These are phyloP conservation scores for Lodderomyces orthopsilosis DNA, from an alignment of 1,139 yeast genomes.

Conservation along the genomic window DNA sequence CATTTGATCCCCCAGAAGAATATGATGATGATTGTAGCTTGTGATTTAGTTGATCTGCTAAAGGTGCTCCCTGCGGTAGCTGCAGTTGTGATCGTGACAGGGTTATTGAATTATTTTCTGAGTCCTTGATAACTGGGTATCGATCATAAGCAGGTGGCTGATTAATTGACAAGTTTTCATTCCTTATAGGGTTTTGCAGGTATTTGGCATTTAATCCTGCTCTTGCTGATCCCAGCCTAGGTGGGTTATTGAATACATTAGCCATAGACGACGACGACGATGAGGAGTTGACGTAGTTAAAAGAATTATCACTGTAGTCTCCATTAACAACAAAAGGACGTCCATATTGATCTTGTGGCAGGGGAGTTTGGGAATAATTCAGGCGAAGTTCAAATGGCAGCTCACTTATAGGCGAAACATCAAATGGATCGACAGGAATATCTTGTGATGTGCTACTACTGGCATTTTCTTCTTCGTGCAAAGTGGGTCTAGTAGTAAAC, in stretches of 20 bases:
- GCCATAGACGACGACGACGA: background rate
- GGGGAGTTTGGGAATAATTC: background rate
- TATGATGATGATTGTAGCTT: background rate
- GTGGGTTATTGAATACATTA: background rate
- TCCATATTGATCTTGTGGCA: background rate
- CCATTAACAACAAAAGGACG: background rate
- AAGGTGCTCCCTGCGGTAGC: background rate
- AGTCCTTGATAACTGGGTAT: slow-evolving; percentile 7
- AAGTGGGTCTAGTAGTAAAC: background rate
- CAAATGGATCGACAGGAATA: background rate
- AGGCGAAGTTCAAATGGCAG: background rate
- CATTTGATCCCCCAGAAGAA: background rate
- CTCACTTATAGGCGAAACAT: background rate
- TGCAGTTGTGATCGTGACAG: background rate
- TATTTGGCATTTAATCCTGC: slow-evolving; percentile 1
- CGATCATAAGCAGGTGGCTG: slow-evolving; percentile 9
- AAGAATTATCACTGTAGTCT: background rate
- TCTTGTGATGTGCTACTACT: slow-evolving; percentile 1
- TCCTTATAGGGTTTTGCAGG: slow-evolving; percentile 3
- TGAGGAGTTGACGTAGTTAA: background rate
- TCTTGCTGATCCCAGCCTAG: background rate
- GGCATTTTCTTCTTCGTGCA: background rate
- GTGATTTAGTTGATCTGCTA: background rate
- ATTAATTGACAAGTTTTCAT: slow-evolving; percentile 7
- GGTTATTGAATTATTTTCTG: background rate